phyloP scores from a whole-genome alignment of 805 yeast species.

The Cyberlindnera americana region DNA sequence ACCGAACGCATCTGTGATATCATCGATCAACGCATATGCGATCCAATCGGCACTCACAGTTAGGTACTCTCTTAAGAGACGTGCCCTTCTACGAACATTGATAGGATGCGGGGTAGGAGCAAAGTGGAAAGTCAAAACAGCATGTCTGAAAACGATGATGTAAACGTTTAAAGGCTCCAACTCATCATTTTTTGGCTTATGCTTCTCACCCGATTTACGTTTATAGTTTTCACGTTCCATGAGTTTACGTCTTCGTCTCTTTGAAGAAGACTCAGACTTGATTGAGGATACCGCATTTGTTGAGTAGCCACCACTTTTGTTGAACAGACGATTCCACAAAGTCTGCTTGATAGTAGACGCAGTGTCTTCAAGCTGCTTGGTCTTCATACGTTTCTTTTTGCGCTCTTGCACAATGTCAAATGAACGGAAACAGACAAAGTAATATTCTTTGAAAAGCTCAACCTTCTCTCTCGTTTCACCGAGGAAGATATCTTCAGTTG shows the following conservation, averaged over 20 bases:
- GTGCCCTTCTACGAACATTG: conserved; percentile 89
- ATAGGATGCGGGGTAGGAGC: conserved; percentile 95
- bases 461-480: conserved; percentile 96
- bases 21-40: conserved; percentile 94
- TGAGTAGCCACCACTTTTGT: conserved; percentile 15
- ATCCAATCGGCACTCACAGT: conserved; percentile 96
- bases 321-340: conserved; percentile 10
- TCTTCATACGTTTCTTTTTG: conserved; percentile 32
- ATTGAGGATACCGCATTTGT: conserved; percentile 11
- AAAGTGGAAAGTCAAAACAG: conserved; percentile 90
- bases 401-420: conserved; percentile 79
- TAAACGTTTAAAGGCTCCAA: conserved; percentile 89
- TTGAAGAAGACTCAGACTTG: conserved; percentile 24
- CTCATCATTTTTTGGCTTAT: conserved; percentile 47
- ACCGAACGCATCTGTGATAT: conserved; percentile 95
- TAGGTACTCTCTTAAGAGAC: conserved; percentile 81
- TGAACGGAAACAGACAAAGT: conserved; percentile 84
- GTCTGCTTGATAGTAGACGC: conserved; percentile 8
- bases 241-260: conserved; percentile 29
- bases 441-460: conserved; percentile 86
- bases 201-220: conserved; percentile 42
- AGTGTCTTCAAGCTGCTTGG: conserved; percentile 1
- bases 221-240: conserved; percentile 36
- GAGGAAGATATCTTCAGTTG: conserved; percentile 89
- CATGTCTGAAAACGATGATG: conserved; percentile 85